Conservation (phyloP, 306 rosid genomes). For the Spatholobus suberectus region DNA sequence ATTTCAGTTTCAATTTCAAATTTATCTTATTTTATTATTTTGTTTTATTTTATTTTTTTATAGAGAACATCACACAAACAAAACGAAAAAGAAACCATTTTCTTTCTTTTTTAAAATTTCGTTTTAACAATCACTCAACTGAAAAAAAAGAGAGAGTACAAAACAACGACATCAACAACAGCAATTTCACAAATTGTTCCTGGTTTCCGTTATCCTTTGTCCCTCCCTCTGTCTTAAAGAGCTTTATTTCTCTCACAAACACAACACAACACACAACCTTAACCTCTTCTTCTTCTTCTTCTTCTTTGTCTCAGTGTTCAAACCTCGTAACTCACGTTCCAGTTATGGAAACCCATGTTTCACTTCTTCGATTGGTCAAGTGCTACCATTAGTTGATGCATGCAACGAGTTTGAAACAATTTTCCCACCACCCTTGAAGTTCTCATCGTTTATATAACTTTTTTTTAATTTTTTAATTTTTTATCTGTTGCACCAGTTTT, state of each 20-base stretch:
- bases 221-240: conserved; percentile 12
- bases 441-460: not conserved
- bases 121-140: not conserved
- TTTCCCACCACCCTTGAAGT: conserved; percentile 16
- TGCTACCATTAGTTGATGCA: conserved; percentile 19
- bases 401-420: conserved; percentile 8
- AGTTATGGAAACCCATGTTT: conserved; percentile 43
- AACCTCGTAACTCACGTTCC: conserved; percentile 56
- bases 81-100: conserved; percentile 28
- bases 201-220: conserved; percentile 15
- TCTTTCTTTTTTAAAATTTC: not conserved
- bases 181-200: conserved; percentile 23
- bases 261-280: conserved; percentile 39
- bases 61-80: not conserved
- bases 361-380: conserved; percentile 28
- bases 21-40: not conserved
- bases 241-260: conserved; percentile 53
- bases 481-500: not conserved
- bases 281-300: conserved; percentile 42
- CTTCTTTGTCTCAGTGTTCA: conserved; percentile 34
- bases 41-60: not conserved
- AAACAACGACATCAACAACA: conserved; percentile 31
- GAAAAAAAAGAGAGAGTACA: not conserved
- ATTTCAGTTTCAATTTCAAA: conserved; percentile 27
- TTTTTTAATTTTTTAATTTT: not conserved